phyloP scores from a whole-genome alignment of 192 early-diverging fungal species.

The Dispira parvispora region DNA sequence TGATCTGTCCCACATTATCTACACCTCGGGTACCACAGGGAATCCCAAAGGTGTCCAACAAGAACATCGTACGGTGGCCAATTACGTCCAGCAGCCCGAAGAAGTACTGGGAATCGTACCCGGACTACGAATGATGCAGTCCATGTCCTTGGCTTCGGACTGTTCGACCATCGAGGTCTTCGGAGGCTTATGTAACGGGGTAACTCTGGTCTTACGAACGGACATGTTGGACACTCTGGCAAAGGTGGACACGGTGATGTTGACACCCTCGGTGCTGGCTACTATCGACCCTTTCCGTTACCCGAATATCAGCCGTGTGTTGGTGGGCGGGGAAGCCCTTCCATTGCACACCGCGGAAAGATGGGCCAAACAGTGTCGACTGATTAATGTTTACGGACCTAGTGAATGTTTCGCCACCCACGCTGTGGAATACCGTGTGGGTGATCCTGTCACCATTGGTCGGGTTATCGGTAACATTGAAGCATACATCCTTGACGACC shows the following conservation, averaged over 20 bases:
- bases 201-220: background rate
- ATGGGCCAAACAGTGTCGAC: background rate
- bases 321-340: background rate
- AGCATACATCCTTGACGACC: conserved; percentile 16
- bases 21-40: conserved; percentile 8
- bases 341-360: background rate
- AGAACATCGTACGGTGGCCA: background rate
- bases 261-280: background rate
- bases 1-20: conserved; percentile 4
- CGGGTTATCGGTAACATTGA: conserved; percentile 13
- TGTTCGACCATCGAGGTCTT: background rate
- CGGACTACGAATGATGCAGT: background rate
- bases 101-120: background rate
- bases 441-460: conserved; percentile 16
- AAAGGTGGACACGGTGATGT: background rate
- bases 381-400: background rate
- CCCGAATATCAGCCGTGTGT: background rate
- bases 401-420: background rate
- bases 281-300: background rate
- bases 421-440: background rate
- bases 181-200: background rate
- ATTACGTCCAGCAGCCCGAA: background rate
- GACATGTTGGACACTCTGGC: background rate
- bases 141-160: background rate
- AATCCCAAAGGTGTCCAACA: background rate